Evolutionary conservation across 1,284 basidiomycete genomes (phyloP).

Genomic region (Boletus mariae): DNA sequence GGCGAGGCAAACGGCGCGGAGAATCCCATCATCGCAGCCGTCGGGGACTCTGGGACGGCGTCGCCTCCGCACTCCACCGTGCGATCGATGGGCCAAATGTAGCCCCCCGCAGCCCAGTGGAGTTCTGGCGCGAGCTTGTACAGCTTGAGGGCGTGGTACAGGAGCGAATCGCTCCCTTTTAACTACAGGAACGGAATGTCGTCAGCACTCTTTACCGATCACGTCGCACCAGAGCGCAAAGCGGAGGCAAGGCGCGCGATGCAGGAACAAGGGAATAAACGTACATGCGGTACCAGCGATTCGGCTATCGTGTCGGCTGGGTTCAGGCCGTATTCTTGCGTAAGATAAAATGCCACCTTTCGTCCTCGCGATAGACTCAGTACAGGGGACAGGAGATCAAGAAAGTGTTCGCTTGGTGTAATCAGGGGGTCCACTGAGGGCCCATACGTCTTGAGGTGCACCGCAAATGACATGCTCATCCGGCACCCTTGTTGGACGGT

Average conservation of each 20-base stretch:
- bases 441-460: slow-evolving; percentile 66
- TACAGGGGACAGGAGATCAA: slow-evolving; percentile 65
- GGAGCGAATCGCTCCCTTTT: slow-evolving; percentile 69
- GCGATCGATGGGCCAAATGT: slow-evolving; percentile 72
- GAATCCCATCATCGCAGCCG: slow-evolving; percentile 30
- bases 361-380: slow-evolving; percentile 66
- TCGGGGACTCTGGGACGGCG: slow-evolving; percentile 35
- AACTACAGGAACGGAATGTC: slow-evolving; percentile 42
- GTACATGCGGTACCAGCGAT: slow-evolving; percentile 62
- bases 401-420: slow-evolving; percentile 66
- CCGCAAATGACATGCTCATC: slow-evolving; percentile 64
- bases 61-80: slow-evolving; percentile 60
- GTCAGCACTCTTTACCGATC: slow-evolving; percentile 21
- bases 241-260: not conserved
- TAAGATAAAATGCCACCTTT: slow-evolving; percentile 68
- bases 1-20: slow-evolving; percentile 33
- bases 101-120: slow-evolving; percentile 76
- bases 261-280: slow-evolving; percentile 28
- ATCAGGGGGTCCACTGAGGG: slow-evolving; percentile 61
- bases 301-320: slow-evolving; percentile 69
- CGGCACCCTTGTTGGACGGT: slow-evolving; percentile 66
- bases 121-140: slow-evolving; percentile 72
- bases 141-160: slow-evolving; percentile 72
- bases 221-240: slow-evolving; percentile 6
- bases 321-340: slow-evolving; percentile 67